Evolutionary conservation across 202 grass and related monocot genomes (phyloP).

Genomic region (Setaria viridis): DNA sequence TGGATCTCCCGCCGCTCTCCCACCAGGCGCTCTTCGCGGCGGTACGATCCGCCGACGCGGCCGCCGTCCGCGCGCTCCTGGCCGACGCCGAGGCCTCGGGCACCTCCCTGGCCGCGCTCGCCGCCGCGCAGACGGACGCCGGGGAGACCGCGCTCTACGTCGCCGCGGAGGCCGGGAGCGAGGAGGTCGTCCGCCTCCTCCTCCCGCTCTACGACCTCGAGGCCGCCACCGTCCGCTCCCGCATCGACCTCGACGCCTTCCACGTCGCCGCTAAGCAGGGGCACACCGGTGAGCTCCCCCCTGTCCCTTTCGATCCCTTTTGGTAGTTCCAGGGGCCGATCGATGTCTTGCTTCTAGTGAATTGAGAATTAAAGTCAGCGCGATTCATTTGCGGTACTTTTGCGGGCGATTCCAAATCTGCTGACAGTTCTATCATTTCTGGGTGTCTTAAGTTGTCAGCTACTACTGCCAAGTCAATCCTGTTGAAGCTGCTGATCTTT

Average conservation of each 20-base stretch:
- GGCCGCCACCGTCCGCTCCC: constrained; percentile 65
- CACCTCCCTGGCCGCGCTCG: constrained; percentile 41
- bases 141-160: constrained; percentile 93
- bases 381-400: not conserved
- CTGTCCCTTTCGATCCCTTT: not conserved
- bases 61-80: constrained; percentile 62
- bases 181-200: constrained; percentile 76
- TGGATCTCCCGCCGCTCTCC: constrained; percentile 86
- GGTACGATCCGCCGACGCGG: constrained; percentile 79
- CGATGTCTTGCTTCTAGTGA: not conserved
- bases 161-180: constrained; percentile 72
- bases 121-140: constrained; percentile 72
- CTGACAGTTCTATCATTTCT: not conserved
- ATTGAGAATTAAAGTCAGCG: not conserved
- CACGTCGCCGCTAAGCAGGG: constrained; percentile 94
- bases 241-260: constrained; percentile 95
- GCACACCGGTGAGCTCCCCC: constrained; percentile 64
- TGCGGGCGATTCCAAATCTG: not conserved
- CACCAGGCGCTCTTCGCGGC: constrained; percentile 83
- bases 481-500: not conserved
- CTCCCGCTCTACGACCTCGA: constrained; percentile 82
- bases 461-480: not conserved
- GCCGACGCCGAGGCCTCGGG: constrained; percentile 43
- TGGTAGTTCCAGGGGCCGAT: not conserved
- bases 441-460: not conserved